Base-by-base conservation (phyloP, 1,284 basidiomycete genomes). In the Malassezia psittaci region DNA sequence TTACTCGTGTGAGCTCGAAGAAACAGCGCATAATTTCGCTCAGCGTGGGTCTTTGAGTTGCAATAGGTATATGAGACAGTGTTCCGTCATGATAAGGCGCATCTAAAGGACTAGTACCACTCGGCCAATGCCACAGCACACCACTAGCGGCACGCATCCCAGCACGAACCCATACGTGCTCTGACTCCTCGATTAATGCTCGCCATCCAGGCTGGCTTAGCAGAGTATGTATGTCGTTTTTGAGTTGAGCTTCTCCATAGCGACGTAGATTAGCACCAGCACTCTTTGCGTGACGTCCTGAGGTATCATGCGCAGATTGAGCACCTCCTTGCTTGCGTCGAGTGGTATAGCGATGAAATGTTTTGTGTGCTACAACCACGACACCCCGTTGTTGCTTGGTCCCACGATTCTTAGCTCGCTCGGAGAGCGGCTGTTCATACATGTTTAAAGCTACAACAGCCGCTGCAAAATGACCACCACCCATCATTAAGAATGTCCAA, bases 341-440 rank as follows among this genome's bases (percentile, higher is more conserved):
- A 38, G 94, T 98, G 0, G 94, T 99, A 76, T 99, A 99, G 7
- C 94, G 84, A 76, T 98, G 94, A 76, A 96, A 98, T 0, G 94
- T 96, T 77, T 98, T 98, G 74, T 94, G 89, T 58, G 81, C 80
- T 40, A 98, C 68, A 2, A 98, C 82, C 67, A 91, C 85, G 2
- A 85, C 41, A 24, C 62, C 62, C 6, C 66, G 61, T 24, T 66
- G 60, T 33, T 63, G 43, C 15, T 48, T 56, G 16, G 56, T 48
- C 24, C 43, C 47, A 32, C 52, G 50, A 16, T 38, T 45, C 11
- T 37, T 38, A 9, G 55, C 55, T 10, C 55, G 55, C 18, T 48
- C 55, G 16, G 55, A 57, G 15, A 42, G 57, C 16, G 61, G 62
- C 29, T 59, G 59, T 21, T 62, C 48, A 47, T 69, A 63, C 2